Evolutionary conservation across 148 eudicot genomes (phyloP).

Genomic region (Rhododendron mucronatum): DNA sequence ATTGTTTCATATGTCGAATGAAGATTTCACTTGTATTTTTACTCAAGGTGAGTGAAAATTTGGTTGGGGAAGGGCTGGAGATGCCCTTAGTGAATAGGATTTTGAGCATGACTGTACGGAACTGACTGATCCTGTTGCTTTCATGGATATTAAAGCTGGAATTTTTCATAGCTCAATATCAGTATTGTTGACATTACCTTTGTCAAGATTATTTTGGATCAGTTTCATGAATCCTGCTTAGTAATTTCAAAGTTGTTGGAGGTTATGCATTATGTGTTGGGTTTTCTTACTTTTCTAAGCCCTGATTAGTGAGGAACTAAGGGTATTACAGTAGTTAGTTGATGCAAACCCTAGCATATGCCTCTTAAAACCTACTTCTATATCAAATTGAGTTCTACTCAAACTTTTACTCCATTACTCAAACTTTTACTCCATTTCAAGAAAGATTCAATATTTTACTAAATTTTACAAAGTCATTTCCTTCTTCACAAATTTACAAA

Average conservation of each 20-base stretch:
- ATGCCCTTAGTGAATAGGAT: background rate
- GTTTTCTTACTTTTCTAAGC: background rate
- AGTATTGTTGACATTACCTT: background rate
- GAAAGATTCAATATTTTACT: too few species aligned
- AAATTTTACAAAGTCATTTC: too few species aligned
- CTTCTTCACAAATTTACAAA: background rate
- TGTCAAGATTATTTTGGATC: background rate
- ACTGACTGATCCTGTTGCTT: background rate
- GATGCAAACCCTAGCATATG: background rate
- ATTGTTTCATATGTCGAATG: background rate
- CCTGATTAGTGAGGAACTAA: background rate
- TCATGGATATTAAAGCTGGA: background rate
- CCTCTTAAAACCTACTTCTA: too few species aligned
- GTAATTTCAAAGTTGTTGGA: background rate
- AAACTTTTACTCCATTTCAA: too few species aligned
- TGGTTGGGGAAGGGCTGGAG: background rate
- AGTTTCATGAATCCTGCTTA: background rate
- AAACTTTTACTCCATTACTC: too few species aligned
- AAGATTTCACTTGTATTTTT: background rate
- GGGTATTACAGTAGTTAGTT: background rate
- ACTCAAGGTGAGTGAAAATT: background rate
- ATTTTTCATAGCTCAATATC: background rate
- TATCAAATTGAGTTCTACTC: too few species aligned
- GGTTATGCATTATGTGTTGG: background rate
- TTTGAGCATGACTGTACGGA: background rate